phyloP scores from a whole-genome alignment of 495 filamentous ascomycete species.

The Penicillium subrubescens region DNA sequence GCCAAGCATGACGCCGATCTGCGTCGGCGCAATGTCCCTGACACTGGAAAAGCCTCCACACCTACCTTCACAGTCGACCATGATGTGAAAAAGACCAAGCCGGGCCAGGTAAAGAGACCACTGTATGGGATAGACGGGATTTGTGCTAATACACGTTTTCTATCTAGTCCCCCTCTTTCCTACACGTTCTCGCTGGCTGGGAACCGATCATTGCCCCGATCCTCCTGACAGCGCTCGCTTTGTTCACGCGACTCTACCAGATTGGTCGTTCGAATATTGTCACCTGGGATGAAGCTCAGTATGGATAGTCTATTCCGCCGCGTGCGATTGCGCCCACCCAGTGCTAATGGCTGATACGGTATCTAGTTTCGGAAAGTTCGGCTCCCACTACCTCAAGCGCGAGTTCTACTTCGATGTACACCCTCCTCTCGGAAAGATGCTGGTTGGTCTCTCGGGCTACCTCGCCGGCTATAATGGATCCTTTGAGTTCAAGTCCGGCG shows the following conservation, averaged over 20 bases:
- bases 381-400: slow-evolving; percentile 96
- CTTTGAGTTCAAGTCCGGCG: slow-evolving; percentile 99
- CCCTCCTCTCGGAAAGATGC: slow-evolving; percentile 95
- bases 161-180: slow-evolving; percentile 45
- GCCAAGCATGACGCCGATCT: slow-evolving; percentile 65
- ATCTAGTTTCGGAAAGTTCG: slow-evolving; percentile 94
- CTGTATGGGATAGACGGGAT: background rate
- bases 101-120: slow-evolving; percentile 29
- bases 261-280: slow-evolving; percentile 95
- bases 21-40: slow-evolving; percentile 73
- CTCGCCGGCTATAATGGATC: slow-evolving; percentile 98
- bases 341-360: background rate
- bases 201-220: slow-evolving; percentile 87
- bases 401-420: slow-evolving; percentile 99
- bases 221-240: slow-evolving; percentile 81
- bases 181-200: slow-evolving; percentile 71
- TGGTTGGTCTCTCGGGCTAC: slow-evolving; percentile 93
- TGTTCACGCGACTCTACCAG: slow-evolving; percentile 94
- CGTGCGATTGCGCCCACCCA: slow-evolving; percentile 16
- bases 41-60: slow-evolving; percentile 41
- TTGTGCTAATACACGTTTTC: background rate
- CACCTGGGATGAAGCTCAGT: slow-evolving; percentile 99
- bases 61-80: slow-evolving; percentile 42
- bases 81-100: slow-evolving; percentile 65
- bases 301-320: slow-evolving; percentile 34